These are phyloP conservation scores for Tothia fuscella DNA, from an alignment of 2,329 filamentous ascomycete genomes.

Conservation along the genomic window DNA sequence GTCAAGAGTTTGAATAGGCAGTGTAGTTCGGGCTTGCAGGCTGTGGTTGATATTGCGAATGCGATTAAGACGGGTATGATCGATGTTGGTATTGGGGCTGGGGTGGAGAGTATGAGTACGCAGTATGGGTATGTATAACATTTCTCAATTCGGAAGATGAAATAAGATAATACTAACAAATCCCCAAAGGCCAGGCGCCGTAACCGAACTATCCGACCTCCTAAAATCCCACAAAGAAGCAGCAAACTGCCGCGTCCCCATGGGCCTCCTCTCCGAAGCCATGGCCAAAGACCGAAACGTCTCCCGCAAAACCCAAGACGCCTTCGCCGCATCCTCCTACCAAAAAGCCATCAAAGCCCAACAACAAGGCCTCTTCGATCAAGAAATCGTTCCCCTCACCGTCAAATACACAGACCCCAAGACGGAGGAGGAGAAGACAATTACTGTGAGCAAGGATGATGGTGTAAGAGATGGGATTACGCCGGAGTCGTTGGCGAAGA, in stretches of 20 bases:
- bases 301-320: conserved; percentile 63
- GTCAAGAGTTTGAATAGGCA: conserved; percentile 85
- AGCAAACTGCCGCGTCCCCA: conserved; percentile 94
- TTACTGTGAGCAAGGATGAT: conserved; percentile 77
- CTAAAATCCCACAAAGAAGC: conserved; percentile 71
- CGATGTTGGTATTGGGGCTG: conserved; percentile 84
- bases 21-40: conserved; percentile 86
- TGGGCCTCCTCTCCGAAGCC: conserved; percentile 85
- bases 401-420: conserved; percentile 88
- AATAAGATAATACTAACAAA: conserved; percentile 7
- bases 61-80: conserved; percentile 88
- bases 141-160: neutral
- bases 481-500: conserved; percentile 77
- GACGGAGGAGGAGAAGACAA: conserved; percentile 69
- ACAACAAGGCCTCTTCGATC: conserved; percentile 75
- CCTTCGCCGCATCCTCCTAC: conserved; percentile 89
- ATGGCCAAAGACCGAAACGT: conserved; percentile 84
- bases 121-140: conserved; percentile 63
- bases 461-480: conserved; percentile 80
- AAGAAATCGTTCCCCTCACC: conserved; percentile 79
- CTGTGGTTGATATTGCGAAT: conserved; percentile 88
- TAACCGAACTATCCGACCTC: conserved; percentile 83
- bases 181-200: conserved; percentile 55
- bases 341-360: conserved; percentile 82
- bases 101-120: conserved; percentile 89